These are phyloP conservation scores for Kuraishia floccosa DNA, from an alignment of 805 yeast genomes.

Conservation along the genomic window DNA sequence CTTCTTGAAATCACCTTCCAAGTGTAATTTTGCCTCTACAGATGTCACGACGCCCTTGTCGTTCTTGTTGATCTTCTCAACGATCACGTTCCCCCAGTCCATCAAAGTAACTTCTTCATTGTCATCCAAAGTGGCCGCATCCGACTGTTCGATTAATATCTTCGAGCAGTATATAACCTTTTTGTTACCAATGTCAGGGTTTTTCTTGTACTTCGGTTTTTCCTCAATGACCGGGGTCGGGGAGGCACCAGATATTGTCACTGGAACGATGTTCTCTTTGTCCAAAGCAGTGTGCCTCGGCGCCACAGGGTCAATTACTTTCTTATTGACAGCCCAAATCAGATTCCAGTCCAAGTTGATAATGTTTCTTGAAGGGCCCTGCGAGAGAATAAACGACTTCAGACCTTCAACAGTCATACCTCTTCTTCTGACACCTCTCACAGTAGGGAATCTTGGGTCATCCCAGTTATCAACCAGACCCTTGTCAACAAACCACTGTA, in stretches of 20 bases:
- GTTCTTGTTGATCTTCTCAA: slow-evolving; percentile 57
- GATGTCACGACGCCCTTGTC: slow-evolving; percentile 38
- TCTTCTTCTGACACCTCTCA: slow-evolving; percentile 98
- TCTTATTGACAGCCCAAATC: slow-evolving; percentile 97
- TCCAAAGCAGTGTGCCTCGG: slow-evolving; percentile 89
- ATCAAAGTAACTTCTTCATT: slow-evolving; percentile 93
- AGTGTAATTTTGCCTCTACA: slow-evolving; percentile 68
- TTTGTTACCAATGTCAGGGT: slow-evolving; percentile 82
- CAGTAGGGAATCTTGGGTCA: slow-evolving; percentile 99
- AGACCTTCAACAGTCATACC: slow-evolving; percentile 99
- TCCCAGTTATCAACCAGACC: slow-evolving; percentile 88
- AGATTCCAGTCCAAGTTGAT: slow-evolving; percentile 95
- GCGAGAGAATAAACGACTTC: slow-evolving; percentile 84
- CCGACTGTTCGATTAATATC: slow-evolving; percentile 76
- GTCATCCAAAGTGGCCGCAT: slow-evolving; percentile 53
- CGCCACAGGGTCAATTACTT: slow-evolving; percentile 92
- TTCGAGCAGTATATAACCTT: slow-evolving; percentile 55
- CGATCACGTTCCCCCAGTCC: slow-evolving; percentile 97
- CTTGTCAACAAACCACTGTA: slow-evolving; percentile 98
- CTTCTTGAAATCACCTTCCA: slow-evolving; percentile 95
- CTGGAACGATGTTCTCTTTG: slow-evolving; percentile 51
- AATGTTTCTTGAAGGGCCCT: slow-evolving; percentile 97
- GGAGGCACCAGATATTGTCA: slow-evolving; percentile 63
- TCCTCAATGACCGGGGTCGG: slow-evolving; percentile 48
- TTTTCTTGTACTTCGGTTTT: slow-evolving; percentile 92